These are phyloP conservation scores for Aspergillus sparsus DNA, from an alignment of 495 filamentous ascomycete genomes.

Conservation along the genomic window DNA sequence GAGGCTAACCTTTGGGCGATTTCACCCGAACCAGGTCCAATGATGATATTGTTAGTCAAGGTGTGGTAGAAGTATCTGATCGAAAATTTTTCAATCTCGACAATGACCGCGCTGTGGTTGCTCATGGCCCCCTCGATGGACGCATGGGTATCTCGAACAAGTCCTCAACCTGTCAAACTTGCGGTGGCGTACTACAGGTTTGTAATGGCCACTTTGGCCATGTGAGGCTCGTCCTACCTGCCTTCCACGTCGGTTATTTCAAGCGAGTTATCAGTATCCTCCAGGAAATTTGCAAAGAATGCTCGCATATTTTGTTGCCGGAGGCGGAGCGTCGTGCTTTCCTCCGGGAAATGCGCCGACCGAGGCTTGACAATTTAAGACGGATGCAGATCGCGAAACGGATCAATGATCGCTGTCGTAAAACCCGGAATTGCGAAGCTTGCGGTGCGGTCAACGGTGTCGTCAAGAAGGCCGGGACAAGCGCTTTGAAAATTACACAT, in stretches of 20 bases:
- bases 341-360: slow-evolving; percentile 75
- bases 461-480: slow-evolving; percentile 76
- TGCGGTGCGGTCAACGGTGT: slow-evolving; percentile 82
- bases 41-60: slow-evolving; percentile 92
- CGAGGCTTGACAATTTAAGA: slow-evolving; percentile 82
- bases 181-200: slow-evolving; percentile 68
- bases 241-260: slow-evolving; percentile 94
- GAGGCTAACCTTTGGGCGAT: slow-evolving; percentile 18
- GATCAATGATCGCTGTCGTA: slow-evolving; percentile 84
- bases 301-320: slow-evolving; percentile 69
- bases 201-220: slow-evolving; percentile 97
- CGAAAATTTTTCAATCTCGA: slow-evolving; percentile 86
- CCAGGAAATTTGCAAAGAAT: slow-evolving; percentile 87
- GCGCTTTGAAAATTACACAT: slow-evolving; percentile 87
- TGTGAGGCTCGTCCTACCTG: slow-evolving; percentile 82
- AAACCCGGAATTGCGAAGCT: slow-evolving; percentile 71
- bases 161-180: slow-evolving; percentile 74
- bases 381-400: slow-evolving; percentile 78
- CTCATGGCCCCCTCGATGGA: slow-evolving; percentile 81
- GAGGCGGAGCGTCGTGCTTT: slow-evolving; percentile 72
- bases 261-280: slow-evolving; percentile 85
- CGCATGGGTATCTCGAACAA: slow-evolving; percentile 88
- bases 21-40: slow-evolving; percentile 59
- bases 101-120: slow-evolving; percentile 65
- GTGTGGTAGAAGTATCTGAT: slow-evolving; percentile 87